A percentile compares a stretch with the other conserved stretches of the same genome.
phyloP scores from a whole-genome alignment of 2,329 filamentous ascomycete genomes.

The Knoxdaviesia proteae region DNA sequence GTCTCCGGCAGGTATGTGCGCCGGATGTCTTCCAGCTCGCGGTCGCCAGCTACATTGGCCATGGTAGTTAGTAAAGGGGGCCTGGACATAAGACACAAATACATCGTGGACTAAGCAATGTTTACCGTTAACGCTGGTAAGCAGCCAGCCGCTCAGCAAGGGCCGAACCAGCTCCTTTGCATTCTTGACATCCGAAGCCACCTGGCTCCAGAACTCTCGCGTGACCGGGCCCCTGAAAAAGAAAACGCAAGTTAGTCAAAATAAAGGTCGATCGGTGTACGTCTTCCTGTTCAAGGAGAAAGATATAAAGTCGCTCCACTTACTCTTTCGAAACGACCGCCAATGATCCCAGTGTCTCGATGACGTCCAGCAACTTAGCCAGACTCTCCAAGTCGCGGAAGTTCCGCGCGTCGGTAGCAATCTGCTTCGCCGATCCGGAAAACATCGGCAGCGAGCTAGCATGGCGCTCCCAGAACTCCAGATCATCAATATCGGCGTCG shows the following conservation, averaged over 20 bases:
- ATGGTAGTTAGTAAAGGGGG: constrained; percentile 3
- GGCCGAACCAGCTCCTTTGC: constrained; percentile 36
- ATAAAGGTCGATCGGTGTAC: too few relatives aligned
- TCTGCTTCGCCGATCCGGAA: constrained; percentile 16
- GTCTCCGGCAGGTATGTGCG: constrained; percentile 69
- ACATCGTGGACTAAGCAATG: neutral
- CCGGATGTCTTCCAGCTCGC: constrained; percentile 44
- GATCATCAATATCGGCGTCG: constrained; percentile 17
- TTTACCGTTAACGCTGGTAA: constrained; percentile 32
- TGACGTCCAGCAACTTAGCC: constrained; percentile 40
- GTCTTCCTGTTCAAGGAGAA: neutral
- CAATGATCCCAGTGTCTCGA: constrained; percentile 44
- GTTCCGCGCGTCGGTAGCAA: constrained; percentile 34
- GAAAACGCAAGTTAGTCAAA: neutral
- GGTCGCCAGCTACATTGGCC: constrained; percentile 27
- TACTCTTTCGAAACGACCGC: constrained; percentile 32
- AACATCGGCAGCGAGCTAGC: constrained; percentile 2
- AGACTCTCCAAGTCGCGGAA: constrained; percentile 51
- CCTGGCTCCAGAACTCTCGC: constrained; percentile 29
- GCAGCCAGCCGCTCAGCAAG: constrained; percentile 45
- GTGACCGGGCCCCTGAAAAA: constrained; percentile 9
- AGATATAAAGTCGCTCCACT: constrained; percentile 8
- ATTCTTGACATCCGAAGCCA: constrained; percentile 31
- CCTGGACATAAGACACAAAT: neutral
- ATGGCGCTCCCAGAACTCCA: constrained; percentile 18